A percentile compares a stretch with the other conserved stretches of the same genome.
Evolutionary conservation across 805 yeast species (phyloP).

Genomic region (Candida oleophila): DNA sequence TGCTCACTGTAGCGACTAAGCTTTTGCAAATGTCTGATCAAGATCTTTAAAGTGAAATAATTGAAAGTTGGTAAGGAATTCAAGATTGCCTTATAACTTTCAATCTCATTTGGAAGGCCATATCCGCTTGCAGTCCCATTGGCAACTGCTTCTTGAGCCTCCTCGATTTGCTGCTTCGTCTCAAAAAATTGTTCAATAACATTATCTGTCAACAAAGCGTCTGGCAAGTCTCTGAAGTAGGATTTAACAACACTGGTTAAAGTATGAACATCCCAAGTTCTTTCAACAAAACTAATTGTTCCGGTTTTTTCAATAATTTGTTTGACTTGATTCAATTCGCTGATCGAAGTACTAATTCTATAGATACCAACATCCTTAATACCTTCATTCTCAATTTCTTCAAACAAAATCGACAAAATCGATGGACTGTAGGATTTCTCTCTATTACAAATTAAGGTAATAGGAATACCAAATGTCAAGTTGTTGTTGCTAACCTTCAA

Average conservation of each 20-base stretch:
- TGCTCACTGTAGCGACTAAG: conserved; percentile 64
- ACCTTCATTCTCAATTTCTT: conserved; percentile 83
- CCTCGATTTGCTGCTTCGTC: conserved; percentile 22
- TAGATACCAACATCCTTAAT: conserved; percentile 89
- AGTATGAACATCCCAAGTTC: conserved; percentile 72
- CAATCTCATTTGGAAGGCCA: conserved; percentile 11
- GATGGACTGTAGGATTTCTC: conserved; percentile 63
- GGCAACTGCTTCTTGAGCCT: conserved; percentile 1
- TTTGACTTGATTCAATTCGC: conserved; percentile 44
- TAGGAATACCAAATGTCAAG: conserved; percentile 82
- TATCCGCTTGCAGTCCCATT: conserved; percentile 2
- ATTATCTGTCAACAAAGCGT: conserved; percentile 69
- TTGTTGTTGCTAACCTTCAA: conserved; percentile 17
- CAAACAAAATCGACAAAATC: conserved; percentile 63
- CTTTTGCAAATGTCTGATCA: conserved; percentile 66
- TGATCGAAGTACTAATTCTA: conserved; percentile 59
- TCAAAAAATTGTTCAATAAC: conserved; percentile 58
- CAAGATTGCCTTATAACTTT: conserved; percentile 29
- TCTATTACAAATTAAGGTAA: conserved; percentile 70
- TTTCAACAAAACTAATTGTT: conserved; percentile 48
- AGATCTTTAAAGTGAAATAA: conserved; percentile 62
- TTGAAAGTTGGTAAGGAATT: conserved; percentile 60
- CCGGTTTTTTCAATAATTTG: conserved; percentile 47
- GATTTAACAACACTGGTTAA: conserved; percentile 86
- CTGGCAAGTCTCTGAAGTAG: conserved; percentile 83